Conservation (phyloP, 2,329 filamentous ascomycete genomes). For the Ophiostoma pallidulum region DNA sequence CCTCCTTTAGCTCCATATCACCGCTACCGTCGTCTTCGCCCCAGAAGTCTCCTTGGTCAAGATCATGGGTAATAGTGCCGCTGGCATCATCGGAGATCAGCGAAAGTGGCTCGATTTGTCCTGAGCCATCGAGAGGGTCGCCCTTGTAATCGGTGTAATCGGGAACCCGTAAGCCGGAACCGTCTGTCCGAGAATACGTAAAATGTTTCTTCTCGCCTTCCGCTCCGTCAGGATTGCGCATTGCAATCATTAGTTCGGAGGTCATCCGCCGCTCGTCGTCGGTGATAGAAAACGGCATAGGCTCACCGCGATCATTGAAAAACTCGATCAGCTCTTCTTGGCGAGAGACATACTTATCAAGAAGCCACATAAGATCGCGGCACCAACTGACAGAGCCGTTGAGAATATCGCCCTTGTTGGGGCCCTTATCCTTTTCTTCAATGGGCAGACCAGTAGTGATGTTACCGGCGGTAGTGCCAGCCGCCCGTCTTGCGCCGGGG, state of each 20-base stretch:
- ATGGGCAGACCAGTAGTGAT: constrained; percentile 88
- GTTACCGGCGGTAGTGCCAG: constrained; percentile 59
- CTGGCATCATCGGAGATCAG: constrained; percentile 26
- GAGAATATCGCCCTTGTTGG: constrained; percentile 97
- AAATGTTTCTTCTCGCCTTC: constrained; percentile 35
- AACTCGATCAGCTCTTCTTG: constrained; percentile 77
- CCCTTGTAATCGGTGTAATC: constrained; percentile 88
- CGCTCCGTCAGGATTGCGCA: constrained; percentile 61
- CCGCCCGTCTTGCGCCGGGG: constrained; percentile 70
- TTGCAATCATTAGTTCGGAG: constrained; percentile 77
- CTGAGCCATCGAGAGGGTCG: constrained; percentile 53
- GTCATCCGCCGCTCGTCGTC: constrained; percentile 97
- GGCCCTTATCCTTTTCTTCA: constrained; percentile 96
- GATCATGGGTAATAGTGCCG: constrained; percentile 33
- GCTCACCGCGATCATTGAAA: constrained; percentile 62
- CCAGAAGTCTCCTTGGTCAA: constrained; percentile 51
- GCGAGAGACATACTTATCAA: constrained; percentile 80
- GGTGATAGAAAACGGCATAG: constrained; percentile 70
- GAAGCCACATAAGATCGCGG: constrained; percentile 93
- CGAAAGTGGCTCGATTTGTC: constrained; percentile 27
- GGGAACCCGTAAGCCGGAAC: constrained; percentile 80
- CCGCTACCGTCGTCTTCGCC: constrained; percentile 63
- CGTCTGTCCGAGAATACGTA: constrained; percentile 72
- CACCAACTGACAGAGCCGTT: constrained; percentile 97
- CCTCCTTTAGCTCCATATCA: constrained; percentile 35